A percentile compares a stretch with the other conserved stretches of the same genome.
Conservation (phyloP, 225 moss, liverwort and hornwort species). For the Lunularia cruciata region DNA sequence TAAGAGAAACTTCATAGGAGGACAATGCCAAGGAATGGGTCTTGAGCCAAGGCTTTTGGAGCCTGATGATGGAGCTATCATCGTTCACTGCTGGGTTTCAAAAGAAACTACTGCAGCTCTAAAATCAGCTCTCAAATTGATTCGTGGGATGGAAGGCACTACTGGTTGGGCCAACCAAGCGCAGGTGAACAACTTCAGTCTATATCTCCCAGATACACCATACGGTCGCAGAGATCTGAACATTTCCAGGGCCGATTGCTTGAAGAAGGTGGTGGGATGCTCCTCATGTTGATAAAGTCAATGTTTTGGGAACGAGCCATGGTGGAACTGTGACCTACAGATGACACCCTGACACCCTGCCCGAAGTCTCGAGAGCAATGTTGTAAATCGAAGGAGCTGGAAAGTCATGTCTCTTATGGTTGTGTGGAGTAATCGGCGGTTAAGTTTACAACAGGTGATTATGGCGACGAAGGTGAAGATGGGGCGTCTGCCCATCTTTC, state of each 20-base stretch:
- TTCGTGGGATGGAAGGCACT: conserved; percentile 39
- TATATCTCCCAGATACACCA: conserved; percentile 47
- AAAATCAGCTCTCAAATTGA: conserved; percentile 35
- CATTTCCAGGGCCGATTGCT: conserved; percentile 44
- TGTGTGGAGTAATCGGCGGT: too few relatives aligned
- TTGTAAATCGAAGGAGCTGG: too few relatives aligned
- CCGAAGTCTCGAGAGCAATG: too few relatives aligned
- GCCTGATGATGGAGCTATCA: conserved; percentile 37
- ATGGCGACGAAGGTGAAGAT: too few relatives aligned
- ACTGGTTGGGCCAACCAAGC: conserved; percentile 39
- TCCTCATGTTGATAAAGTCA: conserved; percentile 31
- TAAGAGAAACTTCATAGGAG: conserved; percentile 27
- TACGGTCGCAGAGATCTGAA: conserved; percentile 29
- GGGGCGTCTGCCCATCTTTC: too few relatives aligned
- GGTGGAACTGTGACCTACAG: conserved; percentile 48
- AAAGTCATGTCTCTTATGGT: too few relatives aligned
- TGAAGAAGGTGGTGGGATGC: conserved; percentile 44
- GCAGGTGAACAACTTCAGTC: conserved; percentile 14
- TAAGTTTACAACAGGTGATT: too few relatives aligned
- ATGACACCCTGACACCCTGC: too few relatives aligned
- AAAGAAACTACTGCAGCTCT: background rate
- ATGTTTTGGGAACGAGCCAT: conserved; percentile 47
- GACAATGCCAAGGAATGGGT: conserved; percentile 28
- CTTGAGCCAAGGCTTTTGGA: conserved; percentile 35
- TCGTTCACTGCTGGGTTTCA: conserved; percentile 45